Conservation (phyloP, 2,329 filamentous ascomycete genomes). For the Cadophora luteo-olivacea region DNA sequence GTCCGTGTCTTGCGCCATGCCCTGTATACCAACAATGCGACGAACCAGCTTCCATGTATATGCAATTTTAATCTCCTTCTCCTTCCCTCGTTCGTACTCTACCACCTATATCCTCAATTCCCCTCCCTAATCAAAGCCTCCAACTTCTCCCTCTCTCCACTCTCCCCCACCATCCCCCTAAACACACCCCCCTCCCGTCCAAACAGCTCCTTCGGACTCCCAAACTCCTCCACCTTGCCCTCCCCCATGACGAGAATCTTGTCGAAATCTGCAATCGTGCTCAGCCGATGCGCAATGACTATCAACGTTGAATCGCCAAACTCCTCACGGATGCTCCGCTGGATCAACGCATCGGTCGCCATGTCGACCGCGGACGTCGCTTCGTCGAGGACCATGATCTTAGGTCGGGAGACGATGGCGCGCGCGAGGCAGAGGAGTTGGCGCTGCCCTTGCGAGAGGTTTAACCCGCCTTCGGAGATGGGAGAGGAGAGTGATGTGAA, state of each 20-base stretch:
- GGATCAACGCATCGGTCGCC: constrained; percentile 76
- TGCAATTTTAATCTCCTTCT: neutral
- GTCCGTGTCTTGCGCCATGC: too few species aligned
- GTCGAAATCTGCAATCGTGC: constrained; percentile 80
- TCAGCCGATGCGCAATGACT: constrained; percentile 78
- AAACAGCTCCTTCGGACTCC: constrained; percentile 68
- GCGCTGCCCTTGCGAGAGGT: constrained; percentile 77
- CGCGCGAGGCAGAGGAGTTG: constrained; percentile 78
- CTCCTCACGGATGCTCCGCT: constrained; percentile 74
- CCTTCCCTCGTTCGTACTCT: neutral
- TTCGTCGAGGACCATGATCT: constrained; percentile 82
- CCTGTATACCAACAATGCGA: neutral
- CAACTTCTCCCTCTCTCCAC: constrained; percentile 57
- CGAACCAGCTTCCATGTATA: neutral
- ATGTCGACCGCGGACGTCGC: constrained; percentile 82
- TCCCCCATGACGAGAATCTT: constrained; percentile 74
- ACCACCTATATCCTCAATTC: neutral
- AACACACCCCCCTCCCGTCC: constrained; percentile 56
- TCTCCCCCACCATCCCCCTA: constrained; percentile 67
- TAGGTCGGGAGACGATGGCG: constrained; percentile 73
- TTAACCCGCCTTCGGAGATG: constrained; percentile 75
- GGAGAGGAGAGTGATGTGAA: constrained; percentile 67
- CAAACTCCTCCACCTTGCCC: constrained; percentile 71
- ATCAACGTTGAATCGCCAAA: constrained; percentile 73
- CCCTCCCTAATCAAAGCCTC: constrained; percentile 22